Evolutionary conservation across 164 flowering plant genomes (phyloP), one percentile per base, ranked within the genome.

Genomic region (Piper betle): DNA sequence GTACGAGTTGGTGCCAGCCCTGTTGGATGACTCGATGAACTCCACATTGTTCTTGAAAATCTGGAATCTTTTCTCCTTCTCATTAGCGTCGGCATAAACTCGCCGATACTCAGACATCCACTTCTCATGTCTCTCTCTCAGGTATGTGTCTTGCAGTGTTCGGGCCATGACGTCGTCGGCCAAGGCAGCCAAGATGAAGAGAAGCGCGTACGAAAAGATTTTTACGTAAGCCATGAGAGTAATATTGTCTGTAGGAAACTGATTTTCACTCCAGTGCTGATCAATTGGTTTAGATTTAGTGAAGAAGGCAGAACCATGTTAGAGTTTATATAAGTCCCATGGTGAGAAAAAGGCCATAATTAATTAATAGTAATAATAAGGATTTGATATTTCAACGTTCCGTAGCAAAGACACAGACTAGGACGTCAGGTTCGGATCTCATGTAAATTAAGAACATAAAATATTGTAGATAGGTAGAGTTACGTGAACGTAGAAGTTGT

Each of bases 1-100:
- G 65, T 71, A 75, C 4, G 54, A 53, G 39, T n/a, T 37, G 57
- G 38, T 5, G 52, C 59, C 25, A 6, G 33, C 62, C 20, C 16
- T 54, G n/a, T 58, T 58, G 17, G 37, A 39, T 46, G 50, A 46
- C 15, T 46, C 50, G 15, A 46, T 46, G 11, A 46, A 3, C 50
- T 46, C 50, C 10, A 46, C 50, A 9, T 46, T 46, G 50, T 46
- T 46, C 50, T 46, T 5, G 50, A 46, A 46, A 6, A 46, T 46
- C 50, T 46, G 3, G 15, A 6, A 6, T 46, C 50, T 46, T 46
- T 15, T 46, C 12, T 46, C 50, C 50, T 46, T 46, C 15, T 46
- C 50, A 46, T 6, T 46, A 46, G 10, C 5, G 15, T 46, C 11
- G 15, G 50, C 15, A 15, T 46, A 46, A 12, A 46, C 50, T 46